Evolutionary conservation across 306 rosid species (phyloP), one percentile per base, ranked within the genome.

Genomic region (Cicer chorassanicum): DNA sequence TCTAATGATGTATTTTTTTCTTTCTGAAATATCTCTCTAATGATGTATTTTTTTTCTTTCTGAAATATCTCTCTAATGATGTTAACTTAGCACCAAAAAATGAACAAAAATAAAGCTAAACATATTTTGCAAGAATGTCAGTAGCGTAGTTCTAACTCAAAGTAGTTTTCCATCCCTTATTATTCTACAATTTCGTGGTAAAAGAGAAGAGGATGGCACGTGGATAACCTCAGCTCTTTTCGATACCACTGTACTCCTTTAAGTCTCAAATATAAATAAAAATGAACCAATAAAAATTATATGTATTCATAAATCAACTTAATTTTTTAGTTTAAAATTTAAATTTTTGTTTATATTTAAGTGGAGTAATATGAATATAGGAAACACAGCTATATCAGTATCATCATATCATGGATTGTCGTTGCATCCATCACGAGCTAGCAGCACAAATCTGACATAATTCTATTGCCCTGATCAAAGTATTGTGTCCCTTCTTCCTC

Each of bases 321-420:
- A 24, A 24, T 3, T 24, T 24, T 24, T 24, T 24, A 3, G 34
- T 24, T 24, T 24, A 24, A 24, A 24, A 24, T 24, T 24, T 24
- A 24, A 24, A 24, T 24, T 24, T 24, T 24, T 24, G 34, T 24
- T 24, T 24, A 24, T 24, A 24, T 2, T 24, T 2, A 24, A 24
- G 34, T 24, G 4, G 36, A 29, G 4, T 29, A 29, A 29, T 29
- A 24, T 24, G 34, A 24, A 24, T 9, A 0, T 19, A 45, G 60
- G 69, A 73, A 8, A 66, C 65, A 41, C 38, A 64, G 3, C 24
- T 29, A 43, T 45, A 43, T 45, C 59, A 43, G 50, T 43, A 63
- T 14, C n/a, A n/a, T n/a, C n/a, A n/a, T n/a, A n/a, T n/a, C 29
- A 65, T 39, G 65, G 57, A 48, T 57, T 73, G 61, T 41, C 51